phyloP scores from a whole-genome alignment of 768 basidiomycete species.

The Vishniacozyma victoriae region DNA sequence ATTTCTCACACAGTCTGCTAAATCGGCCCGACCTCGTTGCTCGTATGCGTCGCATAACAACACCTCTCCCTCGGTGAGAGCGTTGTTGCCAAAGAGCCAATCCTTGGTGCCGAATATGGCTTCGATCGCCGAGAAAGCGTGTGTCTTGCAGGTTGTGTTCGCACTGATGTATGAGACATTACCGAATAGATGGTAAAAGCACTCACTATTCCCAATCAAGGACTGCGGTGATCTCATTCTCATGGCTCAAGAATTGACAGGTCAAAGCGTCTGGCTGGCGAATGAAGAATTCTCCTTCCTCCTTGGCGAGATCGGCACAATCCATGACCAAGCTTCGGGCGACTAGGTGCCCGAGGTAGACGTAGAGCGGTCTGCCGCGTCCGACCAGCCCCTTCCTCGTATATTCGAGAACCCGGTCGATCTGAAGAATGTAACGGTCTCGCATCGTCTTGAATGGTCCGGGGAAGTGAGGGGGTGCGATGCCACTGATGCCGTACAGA shows the following conservation, averaged over 20 bases:
- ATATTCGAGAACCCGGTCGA: conserved; percentile 1
- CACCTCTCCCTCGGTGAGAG: neutral
- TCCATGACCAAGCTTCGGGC: conserved; percentile 1
- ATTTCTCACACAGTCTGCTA: conserved; percentile 10
- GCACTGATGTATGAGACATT: conserved; percentile 3
- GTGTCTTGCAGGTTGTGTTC: conserved; percentile 7
- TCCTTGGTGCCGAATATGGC: neutral
- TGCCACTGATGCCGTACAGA: neutral
- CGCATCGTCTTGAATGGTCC: conserved; percentile 8
- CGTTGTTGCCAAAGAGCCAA: conserved; percentile 1
- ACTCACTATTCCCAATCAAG: conserved; percentile 44
- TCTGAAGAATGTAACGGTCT: conserved; percentile 11
- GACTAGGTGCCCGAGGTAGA: conserved; percentile 5
- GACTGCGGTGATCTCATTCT: conserved; percentile 21
- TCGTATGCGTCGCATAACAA: conserved; percentile 5
- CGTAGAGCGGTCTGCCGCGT: neutral
- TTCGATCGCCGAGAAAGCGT: conserved; percentile 7
- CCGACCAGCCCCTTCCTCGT: neutral
- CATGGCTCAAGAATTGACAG: conserved; percentile 35
- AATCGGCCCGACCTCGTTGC: neutral
- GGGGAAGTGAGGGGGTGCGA: conserved; percentile 8
- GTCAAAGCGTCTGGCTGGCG: conserved; percentile 28
- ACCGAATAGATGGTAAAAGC: neutral
- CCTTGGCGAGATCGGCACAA: neutral
- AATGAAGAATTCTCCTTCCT: conserved; percentile 11